Conservation (phyloP, 768 basidiomycete species). For the Amanita polypyramis region DNA sequence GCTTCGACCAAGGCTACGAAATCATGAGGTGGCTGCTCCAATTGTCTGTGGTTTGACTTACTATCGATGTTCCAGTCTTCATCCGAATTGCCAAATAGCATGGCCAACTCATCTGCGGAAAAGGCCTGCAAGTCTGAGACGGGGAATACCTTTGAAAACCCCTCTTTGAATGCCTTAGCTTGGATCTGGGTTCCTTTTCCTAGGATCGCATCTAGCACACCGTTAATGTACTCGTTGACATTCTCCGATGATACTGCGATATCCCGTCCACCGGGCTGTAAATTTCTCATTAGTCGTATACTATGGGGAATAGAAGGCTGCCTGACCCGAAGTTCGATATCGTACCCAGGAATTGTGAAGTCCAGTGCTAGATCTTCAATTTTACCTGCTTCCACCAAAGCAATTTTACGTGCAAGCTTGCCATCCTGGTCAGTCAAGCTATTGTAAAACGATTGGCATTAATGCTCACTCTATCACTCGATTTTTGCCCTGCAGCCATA, state of each 20-base stretch:
- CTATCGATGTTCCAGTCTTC: conserved; percentile 95
- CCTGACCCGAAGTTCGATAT: conserved; percentile 80
- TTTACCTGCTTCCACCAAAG: conserved; percentile 48
- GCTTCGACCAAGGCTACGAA: conserved; percentile 72
- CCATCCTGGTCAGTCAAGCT: conserved; percentile 3
- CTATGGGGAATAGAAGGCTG: background rate
- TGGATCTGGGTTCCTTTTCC: conserved; percentile 71
- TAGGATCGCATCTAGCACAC: conserved; percentile 81
- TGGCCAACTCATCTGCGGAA: conserved; percentile 88
- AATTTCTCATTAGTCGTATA: background rate
- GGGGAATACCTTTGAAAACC: conserved; percentile 95
- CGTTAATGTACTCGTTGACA: conserved; percentile 80
- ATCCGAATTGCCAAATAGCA: conserved; percentile 94
- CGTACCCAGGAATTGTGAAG: conserved; percentile 94
- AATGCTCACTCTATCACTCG: conserved; percentile 42
- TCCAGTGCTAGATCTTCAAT: conserved; percentile 89
- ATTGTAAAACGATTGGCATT: background rate
- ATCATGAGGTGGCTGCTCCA: conserved; percentile 9
- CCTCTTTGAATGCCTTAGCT: conserved; percentile 86
- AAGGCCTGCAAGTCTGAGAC: conserved; percentile 86
- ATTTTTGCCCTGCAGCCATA: conserved; percentile 41
- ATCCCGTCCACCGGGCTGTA: conserved; percentile 68
- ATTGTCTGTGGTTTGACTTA: conserved; percentile 29
- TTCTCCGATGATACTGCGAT: conserved; percentile 80
- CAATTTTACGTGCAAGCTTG: conserved; percentile 46